Percentiles rank a stretch among this genome's conserved stretches.
Evolutionary conservation across 345 rosid species (phyloP).

Genomic region (Noccaea caerulescens): DNA sequence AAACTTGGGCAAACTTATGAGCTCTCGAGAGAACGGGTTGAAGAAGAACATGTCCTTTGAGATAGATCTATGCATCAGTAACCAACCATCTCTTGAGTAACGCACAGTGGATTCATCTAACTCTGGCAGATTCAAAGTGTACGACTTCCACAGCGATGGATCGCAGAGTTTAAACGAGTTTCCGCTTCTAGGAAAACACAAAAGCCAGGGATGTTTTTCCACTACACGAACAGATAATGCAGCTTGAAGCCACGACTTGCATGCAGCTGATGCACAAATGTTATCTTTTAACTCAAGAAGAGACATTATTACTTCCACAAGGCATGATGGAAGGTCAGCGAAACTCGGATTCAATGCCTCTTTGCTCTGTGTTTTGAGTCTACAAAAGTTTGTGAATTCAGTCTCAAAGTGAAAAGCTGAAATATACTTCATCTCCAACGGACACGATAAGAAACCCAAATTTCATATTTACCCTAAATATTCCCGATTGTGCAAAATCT

Average conservation of each 20-base stretch:
- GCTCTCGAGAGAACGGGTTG: constrained; percentile 7
- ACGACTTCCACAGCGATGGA: not conserved
- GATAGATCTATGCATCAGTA: not conserved
- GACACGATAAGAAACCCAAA: not conserved
- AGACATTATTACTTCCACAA: constrained; percentile 2
- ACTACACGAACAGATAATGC: not conserved
- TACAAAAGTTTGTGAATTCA: not conserved
- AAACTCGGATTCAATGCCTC: not conserved
- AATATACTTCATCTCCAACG: not conserved
- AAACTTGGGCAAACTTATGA: not conserved
- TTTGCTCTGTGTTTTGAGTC: not conserved
- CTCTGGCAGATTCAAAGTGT: not conserved
- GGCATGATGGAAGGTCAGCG: not conserved
- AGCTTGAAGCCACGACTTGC: constrained; percentile 1
- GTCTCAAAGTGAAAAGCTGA: not conserved
- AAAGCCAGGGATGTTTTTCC: constrained; percentile 4
- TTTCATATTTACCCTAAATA: not conserved
- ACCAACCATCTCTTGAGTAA: constrained; percentile 5
- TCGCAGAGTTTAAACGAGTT: not conserved
- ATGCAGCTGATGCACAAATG: not conserved
- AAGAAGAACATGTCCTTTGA: constrained; percentile 3
- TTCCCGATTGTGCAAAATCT: not conserved
- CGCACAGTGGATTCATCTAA: not conserved
- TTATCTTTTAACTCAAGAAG: constrained; percentile 2
- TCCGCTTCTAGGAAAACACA: not conserved